Evolutionary conservation across 805 yeast species (phyloP).

Genomic region (Nakazawaea sp.): DNA sequence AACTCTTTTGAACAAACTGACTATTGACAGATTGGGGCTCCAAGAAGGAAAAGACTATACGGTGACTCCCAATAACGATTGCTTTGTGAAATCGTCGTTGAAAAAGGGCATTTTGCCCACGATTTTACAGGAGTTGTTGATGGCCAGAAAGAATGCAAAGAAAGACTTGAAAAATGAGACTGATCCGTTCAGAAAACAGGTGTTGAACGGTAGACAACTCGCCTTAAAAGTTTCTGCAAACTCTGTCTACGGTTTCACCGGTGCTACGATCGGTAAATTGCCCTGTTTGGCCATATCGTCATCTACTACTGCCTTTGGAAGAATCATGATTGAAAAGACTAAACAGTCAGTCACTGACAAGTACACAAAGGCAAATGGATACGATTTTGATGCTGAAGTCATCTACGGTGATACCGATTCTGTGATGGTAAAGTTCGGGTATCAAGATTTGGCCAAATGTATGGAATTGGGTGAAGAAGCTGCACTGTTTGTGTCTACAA

Average conservation of each 20-base stretch:
- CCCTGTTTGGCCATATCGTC: slow-evolving; percentile 97
- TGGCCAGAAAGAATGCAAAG: slow-evolving; percentile 92
- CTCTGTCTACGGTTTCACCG: slow-evolving; percentile 98
- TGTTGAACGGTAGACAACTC: slow-evolving; percentile 92
- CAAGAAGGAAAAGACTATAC: slow-evolving; percentile 74
- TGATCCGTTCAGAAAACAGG: slow-evolving; percentile 91
- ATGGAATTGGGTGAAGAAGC: slow-evolving; percentile 95
- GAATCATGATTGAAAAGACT: slow-evolving; percentile 93
- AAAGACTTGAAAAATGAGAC: slow-evolving; percentile 85
- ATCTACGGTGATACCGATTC: slow-evolving; percentile 99
- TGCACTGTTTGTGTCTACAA: slow-evolving; percentile 76
- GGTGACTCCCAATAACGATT: slow-evolving; percentile 86
- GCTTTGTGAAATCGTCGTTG: slow-evolving; percentile 62
- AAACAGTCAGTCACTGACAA: slow-evolving; percentile 77
- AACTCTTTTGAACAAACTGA: slow-evolving; percentile 64
- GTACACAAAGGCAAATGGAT: slow-evolving; percentile 79
- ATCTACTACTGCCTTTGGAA: slow-evolving; percentile 91
- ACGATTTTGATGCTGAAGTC: slow-evolving; percentile 77
- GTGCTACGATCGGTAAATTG: slow-evolving; percentile 95
- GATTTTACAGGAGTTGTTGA: slow-evolving; percentile 77
- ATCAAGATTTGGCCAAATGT: slow-evolving; percentile 67
- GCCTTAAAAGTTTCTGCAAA: slow-evolving; percentile 96
- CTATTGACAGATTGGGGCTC: slow-evolving; percentile 59
- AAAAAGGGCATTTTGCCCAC: slow-evolving; percentile 89
- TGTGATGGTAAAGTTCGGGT: slow-evolving; percentile 97